A percentile compares a stretch with the other conserved stretches of the same genome.
phyloP scores from a whole-genome alignment of 2,329 filamentous ascomycete genomes.

The Ophiosphaerella korrae region DNA sequence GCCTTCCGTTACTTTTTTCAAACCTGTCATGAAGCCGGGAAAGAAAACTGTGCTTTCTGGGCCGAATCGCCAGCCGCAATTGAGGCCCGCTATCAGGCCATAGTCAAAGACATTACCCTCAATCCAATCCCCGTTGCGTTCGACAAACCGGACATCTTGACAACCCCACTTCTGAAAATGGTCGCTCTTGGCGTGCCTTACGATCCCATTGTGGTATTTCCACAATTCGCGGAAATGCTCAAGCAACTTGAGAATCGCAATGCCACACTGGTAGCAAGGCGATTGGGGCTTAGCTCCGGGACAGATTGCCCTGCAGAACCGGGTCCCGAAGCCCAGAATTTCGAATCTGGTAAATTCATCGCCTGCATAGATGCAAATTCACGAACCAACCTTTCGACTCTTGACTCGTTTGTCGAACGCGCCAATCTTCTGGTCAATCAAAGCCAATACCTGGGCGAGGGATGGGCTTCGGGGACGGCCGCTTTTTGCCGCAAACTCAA shows the following conservation, averaged over 20 bases:
- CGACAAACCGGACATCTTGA: slow-evolving; percentile 11
- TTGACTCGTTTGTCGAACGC: slow-evolving; percentile 6
- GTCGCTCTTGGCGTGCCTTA: slow-evolving; percentile 6
- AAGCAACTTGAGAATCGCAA: slow-evolving; percentile 13
- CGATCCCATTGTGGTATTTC: slow-evolving; percentile 3
- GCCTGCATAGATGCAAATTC: slow-evolving; percentile 17
- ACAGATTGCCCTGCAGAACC: neutral
- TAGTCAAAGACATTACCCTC: slow-evolving; percentile 5
- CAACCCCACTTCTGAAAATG: slow-evolving; percentile 6
- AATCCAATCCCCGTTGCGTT: slow-evolving; percentile 5
- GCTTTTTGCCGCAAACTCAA: slow-evolving; percentile 10
- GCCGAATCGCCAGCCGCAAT: slow-evolving; percentile 10
- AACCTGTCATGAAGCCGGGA: neutral
- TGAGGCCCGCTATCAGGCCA: slow-evolving; percentile 10
- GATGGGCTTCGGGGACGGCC: slow-evolving; percentile 11
- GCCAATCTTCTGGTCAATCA: slow-evolving; percentile 2
- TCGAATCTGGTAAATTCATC: slow-evolving; percentile 16
- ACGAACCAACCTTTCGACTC: slow-evolving; percentile 13
- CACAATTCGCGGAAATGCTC: slow-evolving; percentile 6
- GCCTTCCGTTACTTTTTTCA: neutral
- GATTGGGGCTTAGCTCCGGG: neutral
- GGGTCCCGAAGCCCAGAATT: neutral
- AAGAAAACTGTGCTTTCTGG: slow-evolving; percentile 17
- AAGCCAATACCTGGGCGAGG: slow-evolving; percentile 16
- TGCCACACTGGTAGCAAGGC: neutral